A percentile compares a stretch with the other conserved stretches of the same genome.
Evolutionary conservation across 2,329 filamentous ascomycete genomes (phyloP).

Genomic region (Trichoderma simmonsii): DNA sequence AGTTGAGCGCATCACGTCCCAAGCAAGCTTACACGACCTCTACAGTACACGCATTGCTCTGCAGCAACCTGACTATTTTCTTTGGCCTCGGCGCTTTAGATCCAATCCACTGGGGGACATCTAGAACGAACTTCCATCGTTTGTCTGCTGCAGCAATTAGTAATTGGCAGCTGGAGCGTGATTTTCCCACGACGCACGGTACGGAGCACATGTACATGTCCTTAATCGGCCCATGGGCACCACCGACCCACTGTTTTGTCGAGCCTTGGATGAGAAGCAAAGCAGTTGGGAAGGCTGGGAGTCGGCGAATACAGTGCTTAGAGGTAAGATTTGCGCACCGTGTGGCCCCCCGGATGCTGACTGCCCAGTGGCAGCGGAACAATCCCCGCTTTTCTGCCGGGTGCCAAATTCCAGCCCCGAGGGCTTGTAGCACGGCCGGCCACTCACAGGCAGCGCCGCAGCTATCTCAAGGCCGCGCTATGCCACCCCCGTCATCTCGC

Average conservation of each 20-base stretch:
- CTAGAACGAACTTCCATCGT: background rate
- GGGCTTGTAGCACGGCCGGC: background rate
- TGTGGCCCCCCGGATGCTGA: background rate
- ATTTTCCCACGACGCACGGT: background rate
- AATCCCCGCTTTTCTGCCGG: background rate
- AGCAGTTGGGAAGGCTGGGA: conserved; percentile 6
- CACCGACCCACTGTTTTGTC: background rate
- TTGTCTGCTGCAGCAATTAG: background rate
- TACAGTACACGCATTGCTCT: background rate
- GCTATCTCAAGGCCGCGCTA: background rate
- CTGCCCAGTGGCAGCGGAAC: background rate
- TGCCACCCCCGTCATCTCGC: conserved; percentile 1
- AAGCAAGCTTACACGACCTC: background rate
- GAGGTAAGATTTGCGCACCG: fast-evolving
- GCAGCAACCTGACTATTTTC: too few relatives aligned
- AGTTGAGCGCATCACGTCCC: background rate
- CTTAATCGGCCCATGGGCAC: conserved; percentile 11
- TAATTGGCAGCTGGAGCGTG: background rate
- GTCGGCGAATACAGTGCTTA: background rate
- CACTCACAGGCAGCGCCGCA: background rate
- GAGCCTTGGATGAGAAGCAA: background rate
- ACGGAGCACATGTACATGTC: conserved; percentile 1
- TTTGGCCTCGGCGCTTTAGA: too few relatives aligned
- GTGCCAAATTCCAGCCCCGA: conserved; percentile 3
- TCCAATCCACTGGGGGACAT: too few relatives aligned